These are phyloP conservation scores for Podospora sp. DNA, from an alignment of 495 filamentous ascomycete genomes.

Conservation along the genomic window DNA sequence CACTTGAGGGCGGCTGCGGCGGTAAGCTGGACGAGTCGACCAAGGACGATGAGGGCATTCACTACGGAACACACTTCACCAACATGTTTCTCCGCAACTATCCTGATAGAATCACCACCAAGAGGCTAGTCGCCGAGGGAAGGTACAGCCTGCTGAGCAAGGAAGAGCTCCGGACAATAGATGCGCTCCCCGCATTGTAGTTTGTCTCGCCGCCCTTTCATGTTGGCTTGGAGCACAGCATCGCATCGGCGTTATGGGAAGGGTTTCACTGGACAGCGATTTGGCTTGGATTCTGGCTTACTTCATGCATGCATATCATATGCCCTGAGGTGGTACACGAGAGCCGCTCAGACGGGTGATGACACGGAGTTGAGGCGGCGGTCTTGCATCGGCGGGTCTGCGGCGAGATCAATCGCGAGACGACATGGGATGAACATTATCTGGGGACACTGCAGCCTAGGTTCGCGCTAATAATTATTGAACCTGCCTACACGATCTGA, in stretches of 20 bases:
- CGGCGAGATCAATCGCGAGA: not conserved
- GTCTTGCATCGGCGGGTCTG: not conserved
- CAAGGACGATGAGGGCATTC: slow-evolving; percentile 35
- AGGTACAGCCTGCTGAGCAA: slow-evolving; percentile 29
- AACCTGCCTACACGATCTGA: not conserved
- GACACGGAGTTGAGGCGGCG: not conserved
- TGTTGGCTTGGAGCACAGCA: slow-evolving; percentile 13
- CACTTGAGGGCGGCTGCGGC: slow-evolving; percentile 35
- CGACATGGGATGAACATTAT: not conserved
- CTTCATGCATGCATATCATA: not conserved
- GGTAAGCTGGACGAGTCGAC: slow-evolving; percentile 6
- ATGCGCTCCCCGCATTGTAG: slow-evolving; percentile 19
- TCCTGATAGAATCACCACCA: slow-evolving; percentile 48
- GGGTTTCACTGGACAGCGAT: not conserved
- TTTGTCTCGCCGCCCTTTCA: not conserved
- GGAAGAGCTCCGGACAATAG: slow-evolving; percentile 35
- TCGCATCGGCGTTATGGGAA: slow-evolving; percentile 16
- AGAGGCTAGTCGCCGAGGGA: slow-evolving; percentile 36
- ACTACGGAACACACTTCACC: slow-evolving; percentile 53
- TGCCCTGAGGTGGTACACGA: not conserved
- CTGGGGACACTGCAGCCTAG: not conserved
- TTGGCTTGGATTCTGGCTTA: not conserved
- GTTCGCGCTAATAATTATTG: not conserved
- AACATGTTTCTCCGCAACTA: slow-evolving; percentile 55
- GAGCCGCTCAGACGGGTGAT: not conserved